A percentile compares a stretch with the other conserved stretches of the same genome.
Evolutionary conservation across 306 rosid species (phyloP).

Genomic region (Glycine latifolia): DNA sequence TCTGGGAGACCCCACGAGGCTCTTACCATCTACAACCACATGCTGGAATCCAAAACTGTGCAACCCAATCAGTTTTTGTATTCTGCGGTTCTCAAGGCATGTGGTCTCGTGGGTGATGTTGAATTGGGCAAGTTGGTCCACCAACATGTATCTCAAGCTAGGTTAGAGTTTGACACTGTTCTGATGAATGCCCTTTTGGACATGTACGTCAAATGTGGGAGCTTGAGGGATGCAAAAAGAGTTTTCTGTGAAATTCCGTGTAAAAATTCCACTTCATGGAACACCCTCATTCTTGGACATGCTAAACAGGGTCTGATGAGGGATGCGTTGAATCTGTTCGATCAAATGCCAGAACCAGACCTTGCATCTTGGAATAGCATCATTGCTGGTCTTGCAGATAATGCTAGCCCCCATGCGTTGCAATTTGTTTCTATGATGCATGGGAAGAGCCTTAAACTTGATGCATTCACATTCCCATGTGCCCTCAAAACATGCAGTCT

Average conservation of each 20-base stretch:
- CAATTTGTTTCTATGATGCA: conserved; percentile 73
- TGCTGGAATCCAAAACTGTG: conserved; percentile 59
- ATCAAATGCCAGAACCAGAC: conserved; percentile 70
- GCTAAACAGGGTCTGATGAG: conserved; percentile 63
- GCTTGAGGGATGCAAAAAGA: conserved; percentile 63
- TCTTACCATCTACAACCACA: conserved; percentile 54
- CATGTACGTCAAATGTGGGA: conserved; percentile 87
- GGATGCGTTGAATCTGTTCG: conserved; percentile 69
- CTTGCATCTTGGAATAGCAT: conserved; percentile 82
- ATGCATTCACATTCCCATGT: conserved; percentile 77
- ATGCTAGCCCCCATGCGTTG: conserved; percentile 54
- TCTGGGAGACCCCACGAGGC: conserved; percentile 69
- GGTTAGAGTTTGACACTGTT: conserved; percentile 68
- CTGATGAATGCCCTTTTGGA: conserved; percentile 90
- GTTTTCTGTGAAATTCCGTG: conserved; percentile 59
- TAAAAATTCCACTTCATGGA: conserved; percentile 70
- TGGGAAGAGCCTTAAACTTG: conserved; percentile 61
- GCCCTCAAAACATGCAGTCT: conserved; percentile 69
- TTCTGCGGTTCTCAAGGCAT: conserved; percentile 86
- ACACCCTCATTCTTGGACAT: conserved; percentile 68
- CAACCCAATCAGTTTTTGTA: conserved; percentile 73
- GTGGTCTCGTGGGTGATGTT: conserved; percentile 63
- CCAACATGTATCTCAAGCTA: conserved; percentile 48
- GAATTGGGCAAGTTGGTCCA: conserved; percentile 68
- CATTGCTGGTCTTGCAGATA: conserved; percentile 71